Evolutionary conservation across 176 grass and related monocot genomes (phyloP), one percentile per base, ranked within the genome.

Genomic region (Cocos nucifera): DNA sequence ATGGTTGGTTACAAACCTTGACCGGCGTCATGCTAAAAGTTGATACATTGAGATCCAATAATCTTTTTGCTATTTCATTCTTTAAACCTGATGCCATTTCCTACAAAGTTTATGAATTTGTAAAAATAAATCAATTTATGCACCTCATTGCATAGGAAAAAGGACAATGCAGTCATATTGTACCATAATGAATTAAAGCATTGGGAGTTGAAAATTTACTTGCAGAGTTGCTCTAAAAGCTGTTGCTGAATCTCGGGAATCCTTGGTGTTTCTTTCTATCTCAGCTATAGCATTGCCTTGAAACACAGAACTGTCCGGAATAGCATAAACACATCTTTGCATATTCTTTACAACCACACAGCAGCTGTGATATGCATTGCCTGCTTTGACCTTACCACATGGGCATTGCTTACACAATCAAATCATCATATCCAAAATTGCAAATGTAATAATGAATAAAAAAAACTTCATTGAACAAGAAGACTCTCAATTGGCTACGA

Each of bases 251-350:
- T 86, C 64, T 69, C 44, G 59, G 30, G 79, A 65, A 75, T 53
- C 83, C 66, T 76, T 59, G 32, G 79, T 59, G 1, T 75, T 78
- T 54, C 0, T 80, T 60, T 78, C 77, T 49, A 76, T 53, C 58
- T 72, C 69, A 54, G 71, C 75, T 77, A 98, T 24, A 19, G 59
- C 22, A 30, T 83, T 70, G 53, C 49, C 79, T 59, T 79, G 73
- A 54, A 98, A 98, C 23, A 98, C 59, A 70, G 87, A 82, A 67
- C 28, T 66, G 53, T 73, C 83, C 52, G 93, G 88, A 56, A 98
- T 82, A 57, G 88, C 93, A 77, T 92, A 98, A 69, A 98, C 79
- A 78, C 93, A 98, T 79, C 93, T 85, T 81, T 88, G 84, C 77
- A 98, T 85, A 69, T 98, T 89, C 60, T 89, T 98, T 20, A 89